Conservation (phyloP, 495 filamentous ascomycete species). For the Cercophora newfieldiana region DNA sequence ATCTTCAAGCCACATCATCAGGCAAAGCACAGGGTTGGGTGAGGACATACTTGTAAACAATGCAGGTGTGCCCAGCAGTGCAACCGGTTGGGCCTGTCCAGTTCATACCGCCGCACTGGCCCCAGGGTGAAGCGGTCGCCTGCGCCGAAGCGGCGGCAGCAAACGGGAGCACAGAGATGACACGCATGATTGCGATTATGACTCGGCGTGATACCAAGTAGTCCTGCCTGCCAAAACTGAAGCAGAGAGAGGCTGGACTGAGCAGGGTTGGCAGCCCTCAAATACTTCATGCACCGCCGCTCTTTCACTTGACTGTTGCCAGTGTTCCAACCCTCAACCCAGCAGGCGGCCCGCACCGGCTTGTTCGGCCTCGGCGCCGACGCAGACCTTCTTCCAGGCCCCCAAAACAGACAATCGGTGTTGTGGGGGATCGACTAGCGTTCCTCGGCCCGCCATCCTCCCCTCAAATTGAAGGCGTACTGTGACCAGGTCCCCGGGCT, state of each 20-base stretch:
- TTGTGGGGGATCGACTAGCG: background rate
- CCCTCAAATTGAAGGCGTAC: background rate
- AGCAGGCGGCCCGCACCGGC: background rate
- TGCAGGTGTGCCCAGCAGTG: constrained; percentile 22
- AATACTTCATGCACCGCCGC: too few species aligned
- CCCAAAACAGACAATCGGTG: background rate
- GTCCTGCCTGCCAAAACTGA: too few species aligned
- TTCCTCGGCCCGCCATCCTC: background rate
- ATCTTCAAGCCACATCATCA: background rate
- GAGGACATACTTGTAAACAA: constrained; percentile 24
- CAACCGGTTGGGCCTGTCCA: constrained; percentile 17
- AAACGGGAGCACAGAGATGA: constrained; percentile 15
- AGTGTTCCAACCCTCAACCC: background rate
- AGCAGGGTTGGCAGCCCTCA: too few species aligned
- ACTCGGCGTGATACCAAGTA: too few species aligned
- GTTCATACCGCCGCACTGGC: constrained; percentile 24
- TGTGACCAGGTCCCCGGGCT: background rate
- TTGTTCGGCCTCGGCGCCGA: background rate
- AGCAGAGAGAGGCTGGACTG: too few species aligned
- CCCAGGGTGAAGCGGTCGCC: constrained; percentile 26
- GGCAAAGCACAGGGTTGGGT: too few species aligned
- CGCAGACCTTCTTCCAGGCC: background rate
- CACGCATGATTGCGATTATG: constrained; percentile 17
- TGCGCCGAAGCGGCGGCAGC: constrained; percentile 21
- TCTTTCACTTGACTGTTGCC: background rate